These are phyloP conservation scores for Russula foetens DNA, from an alignment of 768 basidiomycete species.

Conservation along the genomic window DNA sequence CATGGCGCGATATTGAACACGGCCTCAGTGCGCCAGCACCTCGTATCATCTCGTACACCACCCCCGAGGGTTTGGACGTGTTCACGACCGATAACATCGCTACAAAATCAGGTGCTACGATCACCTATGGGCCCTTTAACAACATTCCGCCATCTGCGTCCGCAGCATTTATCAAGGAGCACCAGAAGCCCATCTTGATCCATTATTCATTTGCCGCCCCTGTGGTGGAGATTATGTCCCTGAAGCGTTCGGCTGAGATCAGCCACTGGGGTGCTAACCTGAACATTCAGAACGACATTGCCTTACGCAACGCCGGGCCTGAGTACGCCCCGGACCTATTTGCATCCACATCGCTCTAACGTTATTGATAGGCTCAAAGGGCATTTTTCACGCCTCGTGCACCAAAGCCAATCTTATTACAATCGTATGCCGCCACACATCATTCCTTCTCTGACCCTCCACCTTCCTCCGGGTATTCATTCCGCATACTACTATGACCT, in stretches of 20 bases:
- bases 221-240: slow-evolving; percentile 62
- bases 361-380: slow-evolving; percentile 67
- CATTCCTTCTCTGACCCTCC: slow-evolving; percentile 63
- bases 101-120: slow-evolving; percentile 67
- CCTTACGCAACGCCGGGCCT: slow-evolving; percentile 85
- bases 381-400: slow-evolving; percentile 86
- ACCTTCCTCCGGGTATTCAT: slow-evolving; percentile 75
- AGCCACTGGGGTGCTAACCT: slow-evolving; percentile 97
- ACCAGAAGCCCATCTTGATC: slow-evolving; percentile 60
- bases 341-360: slow-evolving; percentile 3
- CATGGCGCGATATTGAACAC: neutral
- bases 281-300: slow-evolving; percentile 84
- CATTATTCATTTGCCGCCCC: slow-evolving; percentile 84
- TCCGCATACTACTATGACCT: slow-evolving; percentile 86
- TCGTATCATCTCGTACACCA: slow-evolving; percentile 62
- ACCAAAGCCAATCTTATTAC: slow-evolving; percentile 71
- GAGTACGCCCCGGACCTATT: slow-evolving; percentile 45
- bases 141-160: slow-evolving; percentile 59
- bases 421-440: slow-evolving; percentile 60
- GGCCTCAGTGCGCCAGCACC: slow-evolving; percentile 56
- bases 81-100: slow-evolving; percentile 55
- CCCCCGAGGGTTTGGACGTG: slow-evolving; percentile 49
- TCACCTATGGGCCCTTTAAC: slow-evolving; percentile 87
- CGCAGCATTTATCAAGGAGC: slow-evolving; percentile 43
- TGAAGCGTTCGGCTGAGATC: slow-evolving; percentile 77